phyloP scores from a whole-genome alignment of 352 stramenopile species.

The Phytophthora megakarya region DNA sequence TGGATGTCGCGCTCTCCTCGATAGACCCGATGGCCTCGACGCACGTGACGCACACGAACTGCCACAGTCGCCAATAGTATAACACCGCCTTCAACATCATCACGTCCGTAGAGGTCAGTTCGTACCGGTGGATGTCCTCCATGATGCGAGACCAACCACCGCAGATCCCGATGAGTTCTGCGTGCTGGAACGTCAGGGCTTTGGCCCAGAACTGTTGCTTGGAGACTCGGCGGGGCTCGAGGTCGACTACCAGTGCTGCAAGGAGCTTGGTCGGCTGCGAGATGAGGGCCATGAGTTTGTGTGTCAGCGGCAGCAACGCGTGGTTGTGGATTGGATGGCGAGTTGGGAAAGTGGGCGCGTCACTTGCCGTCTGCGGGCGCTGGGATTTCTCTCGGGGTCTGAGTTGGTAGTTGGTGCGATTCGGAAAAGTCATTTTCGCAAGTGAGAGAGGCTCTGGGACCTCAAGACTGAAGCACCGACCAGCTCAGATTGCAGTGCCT shows the following conservation, averaged over 20 bases:
- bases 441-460: constrained; percentile 26
- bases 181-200: constrained; percentile 39
- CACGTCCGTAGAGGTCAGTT: constrained; percentile 38
- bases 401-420: constrained; percentile 42
- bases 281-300: constrained; percentile 56
- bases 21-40: constrained; percentile 47
- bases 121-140: constrained; percentile 25
- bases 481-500: constrained; percentile 15
- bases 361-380: constrained; percentile 20
- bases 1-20: constrained; percentile 31
- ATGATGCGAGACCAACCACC: constrained; percentile 40
- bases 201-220: constrained; percentile 40
- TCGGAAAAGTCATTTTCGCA: constrained; percentile 65
- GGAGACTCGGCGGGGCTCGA: constrained; percentile 18
- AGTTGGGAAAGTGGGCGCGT: constrained; percentile 12
- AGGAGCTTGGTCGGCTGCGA: constrained; percentile 54
- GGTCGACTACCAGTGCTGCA: constrained; percentile 42
- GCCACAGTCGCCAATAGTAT: constrained; percentile 66
- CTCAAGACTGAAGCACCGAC: constrained; percentile 8
- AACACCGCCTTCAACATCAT: constrained; percentile 64
- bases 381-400: constrained; percentile 36
- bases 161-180: constrained; percentile 35
- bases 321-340: constrained; percentile 15
- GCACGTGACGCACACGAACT: constrained; percentile 45
- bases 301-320: constrained; percentile 42